A percentile compares a stretch with the other conserved stretches of the same genome.
These are phyloP conservation scores for Corylus heterophylla DNA, from an alignment of 306 rosid genomes.

Conservation along the genomic window DNA sequence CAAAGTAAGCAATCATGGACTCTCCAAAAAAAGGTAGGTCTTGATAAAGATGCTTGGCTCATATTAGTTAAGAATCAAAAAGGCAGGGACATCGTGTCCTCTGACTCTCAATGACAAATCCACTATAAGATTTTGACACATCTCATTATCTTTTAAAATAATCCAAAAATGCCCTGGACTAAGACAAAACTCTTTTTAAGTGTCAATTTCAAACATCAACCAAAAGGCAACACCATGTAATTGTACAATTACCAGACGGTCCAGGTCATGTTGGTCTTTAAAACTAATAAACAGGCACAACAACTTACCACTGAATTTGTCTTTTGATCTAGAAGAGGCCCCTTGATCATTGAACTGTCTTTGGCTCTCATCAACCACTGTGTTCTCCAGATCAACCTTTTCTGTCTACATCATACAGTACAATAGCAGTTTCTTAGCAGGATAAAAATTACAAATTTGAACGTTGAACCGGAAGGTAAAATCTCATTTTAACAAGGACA, in stretches of 20 bases:
- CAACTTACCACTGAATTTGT: constrained; percentile 79
- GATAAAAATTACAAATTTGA: constrained; percentile 6
- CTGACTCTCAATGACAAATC: constrained; percentile 16
- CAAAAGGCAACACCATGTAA: constrained; percentile 2
- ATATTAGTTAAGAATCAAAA: not conserved
- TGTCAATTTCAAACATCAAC: not conserved
- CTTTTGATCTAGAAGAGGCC: constrained; percentile 59
- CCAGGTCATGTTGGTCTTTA: not conserved
- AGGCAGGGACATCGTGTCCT: not conserved
- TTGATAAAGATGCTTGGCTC: not conserved
- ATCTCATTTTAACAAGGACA: not conserved
- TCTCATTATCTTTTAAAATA: constrained; percentile 13
- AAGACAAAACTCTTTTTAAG: constrained; percentile 10
- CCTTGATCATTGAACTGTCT: constrained; percentile 74
- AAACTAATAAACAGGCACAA: constrained; percentile 15
- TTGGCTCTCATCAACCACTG: constrained; percentile 99
- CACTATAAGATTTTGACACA: constrained; percentile 21
- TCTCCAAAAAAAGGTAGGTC: not conserved
- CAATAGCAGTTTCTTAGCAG: constrained; percentile 35
- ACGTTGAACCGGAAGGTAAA: not conserved
- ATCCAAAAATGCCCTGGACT: constrained; percentile 26
- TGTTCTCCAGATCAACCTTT: constrained; percentile 98
- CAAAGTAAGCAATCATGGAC: not conserved
- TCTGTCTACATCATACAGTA: constrained; percentile 77
- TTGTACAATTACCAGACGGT: not conserved